Evolutionary conservation across 2,329 filamentous ascomycete species (phyloP), one percentile per base, ranked within the genome.

Genomic region (Proliferodiscus dingleyae): DNA sequence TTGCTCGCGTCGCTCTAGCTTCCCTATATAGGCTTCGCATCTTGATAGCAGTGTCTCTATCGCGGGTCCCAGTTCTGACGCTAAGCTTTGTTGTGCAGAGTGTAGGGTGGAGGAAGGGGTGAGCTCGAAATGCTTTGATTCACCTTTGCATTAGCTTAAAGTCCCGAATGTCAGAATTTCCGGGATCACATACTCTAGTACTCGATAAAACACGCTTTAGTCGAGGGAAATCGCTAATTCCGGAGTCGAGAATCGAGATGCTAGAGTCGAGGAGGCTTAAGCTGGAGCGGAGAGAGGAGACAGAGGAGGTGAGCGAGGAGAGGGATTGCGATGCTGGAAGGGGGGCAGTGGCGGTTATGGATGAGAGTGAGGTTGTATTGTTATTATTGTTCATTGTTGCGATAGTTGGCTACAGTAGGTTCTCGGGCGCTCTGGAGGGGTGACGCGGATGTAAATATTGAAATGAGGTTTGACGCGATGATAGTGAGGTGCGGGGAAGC

Each of bases 41-140:
- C 83, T 74, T 4, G 70, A 68, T 16, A 87, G 72, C 2, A 87
- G 74, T 39, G 74, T 76, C 39, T 75, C 70, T 54, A 87, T 80
- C 64, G 85, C 83, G n/a, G 83, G 83, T n/a, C 77, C 75, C 52
- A 87, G 83, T 61, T 86, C 83, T 42, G 80, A 78, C 43, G 82
- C 74, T 10, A 87, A 73, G 22, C 78, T 71, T 52, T 76, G 72
- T 68, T 87, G 83, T 0, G 83, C 83, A 54, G 76, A 68, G 50
- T 73, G 72, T 13, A 87, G 73, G 45, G 80, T 78, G 28, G 76
- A 72, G 64, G 85, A 80, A 28, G 83, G 81, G 41, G 85, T 80
- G 37, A 87, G 75, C 66, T 87, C 83, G 61, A 87, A 87, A 64
- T 87, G 83, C 80, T 86, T 37, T 21, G 13, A 13, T 41, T 40